phyloP scores from a whole-genome alignment of 345 rosid species.

The Rhodamnia argentea region DNA sequence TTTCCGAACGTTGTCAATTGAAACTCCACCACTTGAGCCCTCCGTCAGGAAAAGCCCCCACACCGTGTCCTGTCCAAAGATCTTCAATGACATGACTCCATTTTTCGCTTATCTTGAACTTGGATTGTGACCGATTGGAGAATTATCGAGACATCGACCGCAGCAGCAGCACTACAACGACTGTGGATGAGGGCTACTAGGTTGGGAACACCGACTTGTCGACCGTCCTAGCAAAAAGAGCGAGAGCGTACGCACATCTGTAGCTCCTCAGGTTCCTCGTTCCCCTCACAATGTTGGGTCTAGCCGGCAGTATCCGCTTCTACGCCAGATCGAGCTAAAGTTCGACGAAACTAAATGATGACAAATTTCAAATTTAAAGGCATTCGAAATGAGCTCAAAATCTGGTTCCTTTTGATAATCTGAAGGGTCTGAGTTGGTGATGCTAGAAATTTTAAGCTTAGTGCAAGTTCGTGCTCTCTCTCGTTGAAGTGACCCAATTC shows the following conservation, averaged over 20 bases:
- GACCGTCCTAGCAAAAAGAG: slow-evolving; percentile 38
- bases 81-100: neutral
- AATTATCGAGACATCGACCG: slow-evolving; percentile 71
- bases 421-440: neutral
- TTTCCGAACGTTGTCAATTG: no score
- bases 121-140: slow-evolving; percentile 52
- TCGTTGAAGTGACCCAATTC: neutral
- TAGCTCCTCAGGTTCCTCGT: slow-evolving; percentile 69
- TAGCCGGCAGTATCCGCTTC: slow-evolving; percentile 53
- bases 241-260: slow-evolving; percentile 37
- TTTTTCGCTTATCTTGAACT: slow-evolving; percentile 18
- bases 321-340: slow-evolving; percentile 43
- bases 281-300: slow-evolving; percentile 67
- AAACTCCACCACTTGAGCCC: no score
- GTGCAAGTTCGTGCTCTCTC: neutral
- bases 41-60: no score
- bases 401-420: neutral
- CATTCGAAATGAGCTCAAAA: neutral
- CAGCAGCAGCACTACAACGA: slow-evolving; percentile 44
- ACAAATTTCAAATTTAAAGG: neutral
- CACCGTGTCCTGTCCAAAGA: neutral
- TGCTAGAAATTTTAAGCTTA: neutral
- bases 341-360: neutral
- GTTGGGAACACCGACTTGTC: slow-evolving; percentile 51
- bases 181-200: slow-evolving; percentile 43